These are phyloP conservation scores for Adansonia gregorii DNA, from an alignment of 441 rosid genomes.

Conservation along the genomic window DNA sequence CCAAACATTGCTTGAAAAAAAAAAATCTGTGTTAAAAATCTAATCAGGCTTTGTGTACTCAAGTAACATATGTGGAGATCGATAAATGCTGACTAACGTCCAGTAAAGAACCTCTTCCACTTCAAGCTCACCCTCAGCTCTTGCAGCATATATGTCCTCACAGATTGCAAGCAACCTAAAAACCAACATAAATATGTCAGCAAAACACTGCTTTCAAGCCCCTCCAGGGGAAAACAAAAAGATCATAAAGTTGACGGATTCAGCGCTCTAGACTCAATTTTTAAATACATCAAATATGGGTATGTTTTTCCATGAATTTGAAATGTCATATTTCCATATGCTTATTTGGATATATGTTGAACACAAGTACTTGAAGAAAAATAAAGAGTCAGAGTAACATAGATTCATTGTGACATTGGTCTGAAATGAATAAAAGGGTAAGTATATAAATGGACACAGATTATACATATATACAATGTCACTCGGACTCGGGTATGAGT, in stretches of 20 bases:
- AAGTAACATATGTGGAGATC: conserved; percentile 98
- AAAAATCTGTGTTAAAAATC: neutral
- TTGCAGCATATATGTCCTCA: conserved; percentile 94
- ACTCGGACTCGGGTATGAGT: no score
- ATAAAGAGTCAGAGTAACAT: neutral
- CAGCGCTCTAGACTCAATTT: no score
- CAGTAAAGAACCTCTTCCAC: conserved; percentile 99
- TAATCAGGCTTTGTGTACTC: conserved; percentile 91
- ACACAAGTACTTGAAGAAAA: neutral
- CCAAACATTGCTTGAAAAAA: neutral
- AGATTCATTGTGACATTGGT: neutral
- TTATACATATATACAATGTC: neutral
- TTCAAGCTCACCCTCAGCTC: conserved; percentile 97
- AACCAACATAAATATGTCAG: neutral
- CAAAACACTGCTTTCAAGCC: neutral
- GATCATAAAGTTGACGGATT: neutral
- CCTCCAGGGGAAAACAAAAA: neutral
- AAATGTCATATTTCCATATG: no score
- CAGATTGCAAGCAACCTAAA: conserved; percentile 91
- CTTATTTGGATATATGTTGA: neutral
- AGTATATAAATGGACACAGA: neutral
- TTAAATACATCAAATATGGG: no score
- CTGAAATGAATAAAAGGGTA: conserved; percentile 11
- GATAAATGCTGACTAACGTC: conserved; percentile 94
- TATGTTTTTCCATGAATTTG: no score